Evolutionary conservation across 2,329 filamentous ascomycete genomes (phyloP), one percentile per base, ranked within the genome.

Genomic region (Fusarium sulawesiense): DNA sequence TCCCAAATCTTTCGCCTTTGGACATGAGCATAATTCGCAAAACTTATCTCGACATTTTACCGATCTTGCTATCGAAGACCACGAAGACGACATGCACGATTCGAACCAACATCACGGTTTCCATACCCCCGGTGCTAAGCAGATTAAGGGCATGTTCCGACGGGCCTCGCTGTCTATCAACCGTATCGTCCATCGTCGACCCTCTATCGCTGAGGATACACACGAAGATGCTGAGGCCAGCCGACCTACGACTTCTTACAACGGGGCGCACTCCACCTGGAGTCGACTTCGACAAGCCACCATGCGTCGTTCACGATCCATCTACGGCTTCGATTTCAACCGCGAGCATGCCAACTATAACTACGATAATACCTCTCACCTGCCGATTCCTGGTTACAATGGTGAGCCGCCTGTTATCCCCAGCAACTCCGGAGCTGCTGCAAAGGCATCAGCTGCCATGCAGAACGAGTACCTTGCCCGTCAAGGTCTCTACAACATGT

Each of bases 351-450:
- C 49, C 11, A 29, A 65, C 12, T 71, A 64, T 65, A 68, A 70
- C 27, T 75, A 77, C 37, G 73, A 78, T 16, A 72, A 76, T 16
- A 77, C 80, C 29, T 64, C 73, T 11, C 68, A 75, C 20, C 59
- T 79, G n/a, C 82, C 83, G 0, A 76, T 86, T 6, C 86, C 86
- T 4, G 86, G 85, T 6, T 78, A 83, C 60, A 83, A 83, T 30
- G 80, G 80, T 32, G 86, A 86, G 60, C 89, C 89, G 7, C 88
- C 89, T 1, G 79, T 89, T 61, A 90, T 91, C 29, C 89, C 89
- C 6, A 80, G 80, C 13, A 85, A 89, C 57, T 86, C 84, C 1
- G 88, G 89, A 37, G 86, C 84, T n/a, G 88, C 87, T 3, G 88
- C 88, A 30, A 88, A 89, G 60, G 86, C 88, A 10, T 85, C 88